Base-by-base conservation (phyloP, 2,329 filamentous ascomycete genomes). In the Ceratocystis destructans region DNA sequence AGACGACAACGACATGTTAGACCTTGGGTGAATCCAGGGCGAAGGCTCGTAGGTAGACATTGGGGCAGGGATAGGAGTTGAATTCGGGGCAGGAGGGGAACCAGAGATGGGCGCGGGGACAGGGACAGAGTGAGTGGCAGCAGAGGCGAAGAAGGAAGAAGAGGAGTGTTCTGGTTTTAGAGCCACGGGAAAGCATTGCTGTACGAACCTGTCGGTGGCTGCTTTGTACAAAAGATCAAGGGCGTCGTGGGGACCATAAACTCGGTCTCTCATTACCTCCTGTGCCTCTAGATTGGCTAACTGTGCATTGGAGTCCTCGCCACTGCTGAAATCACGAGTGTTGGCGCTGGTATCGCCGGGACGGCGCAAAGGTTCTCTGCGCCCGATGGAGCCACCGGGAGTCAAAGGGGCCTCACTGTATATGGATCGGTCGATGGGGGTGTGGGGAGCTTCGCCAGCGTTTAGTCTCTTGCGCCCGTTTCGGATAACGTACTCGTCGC, bases 231-330 rank as follows among this genome's bases (percentile, higher is more conserved):
- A 81, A 67, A 96, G 80, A 74, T 96, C 91, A 61, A 97, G 80
- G 28, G 93, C 93, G 77, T 97, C 93, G 72, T 96, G 92, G 2
- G 90, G 91, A 45, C 91, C 92, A 75, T 92, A 96, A 57, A 97
- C 86, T 70, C 90, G 88, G 66, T 78, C 79, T 41, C 84, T 77
- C 84, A 87, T 86, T 67, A 87, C 83, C 7, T 79, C 79, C 72
- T 83, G 82, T 25, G 84, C 84, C 75, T 87, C 84, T 5, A 84
- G 76, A 71, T 87, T 87, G 73, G 87, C 83, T 25, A 87, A 74
- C 62, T 83, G 83, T 67, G 81, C 81, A 70, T 85, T 85, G 33
- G 79, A 79, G 70, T 86, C 84, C 46, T 82, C 82, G 12, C 77
- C 77, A 69, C 71, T 70, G 50, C 70, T 70, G 33, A 67, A 67